phyloP scores from a whole-genome alignment of 2,329 filamentous ascomycete species.

The Trichoderma atroviride region DNA sequence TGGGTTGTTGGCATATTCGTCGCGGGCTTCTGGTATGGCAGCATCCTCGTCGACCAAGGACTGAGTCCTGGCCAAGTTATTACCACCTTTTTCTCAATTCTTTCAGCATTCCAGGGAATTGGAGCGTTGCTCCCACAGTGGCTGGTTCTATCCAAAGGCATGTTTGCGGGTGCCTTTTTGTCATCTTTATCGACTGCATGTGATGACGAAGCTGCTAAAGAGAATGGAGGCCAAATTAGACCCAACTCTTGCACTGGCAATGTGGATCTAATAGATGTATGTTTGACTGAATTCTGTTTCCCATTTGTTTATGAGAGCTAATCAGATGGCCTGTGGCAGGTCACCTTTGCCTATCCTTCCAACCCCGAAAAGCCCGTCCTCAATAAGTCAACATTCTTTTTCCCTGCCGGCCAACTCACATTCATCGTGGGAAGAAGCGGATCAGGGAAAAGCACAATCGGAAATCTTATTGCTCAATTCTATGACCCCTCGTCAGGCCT shows the following conservation, averaged over 20 bases:
- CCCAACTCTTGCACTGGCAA: conserved; percentile 61
- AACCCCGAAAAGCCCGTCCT: conserved; percentile 65
- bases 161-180: conserved; percentile 69
- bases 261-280: conserved; percentile 69
- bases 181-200: conserved; percentile 47
- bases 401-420: conserved; percentile 71
- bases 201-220: not conserved
- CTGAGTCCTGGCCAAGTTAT: conserved; percentile 68
- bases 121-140: conserved; percentile 76
- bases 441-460: conserved; percentile 88
- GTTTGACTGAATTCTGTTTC: conserved; percentile 32
- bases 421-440: conserved; percentile 87
- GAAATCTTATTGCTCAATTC: conserved; percentile 76
- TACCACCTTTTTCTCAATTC: conserved; percentile 81
- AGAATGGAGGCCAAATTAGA: conserved; percentile 27
- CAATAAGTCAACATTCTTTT: conserved; percentile 64
- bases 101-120: conserved; percentile 75
- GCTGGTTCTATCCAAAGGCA: conserved; percentile 77
- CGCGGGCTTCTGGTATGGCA: conserved; percentile 87
- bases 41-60: conserved; percentile 65
- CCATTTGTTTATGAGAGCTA: conserved; percentile 23
- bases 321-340: conserved; percentile 47
- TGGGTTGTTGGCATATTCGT: conserved; percentile 80
- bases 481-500: conserved; percentile 68
- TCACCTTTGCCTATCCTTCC: conserved; percentile 81